Base-by-base conservation (phyloP, 768 basidiomycete species). In the Coprinellus micaceus region DNA sequence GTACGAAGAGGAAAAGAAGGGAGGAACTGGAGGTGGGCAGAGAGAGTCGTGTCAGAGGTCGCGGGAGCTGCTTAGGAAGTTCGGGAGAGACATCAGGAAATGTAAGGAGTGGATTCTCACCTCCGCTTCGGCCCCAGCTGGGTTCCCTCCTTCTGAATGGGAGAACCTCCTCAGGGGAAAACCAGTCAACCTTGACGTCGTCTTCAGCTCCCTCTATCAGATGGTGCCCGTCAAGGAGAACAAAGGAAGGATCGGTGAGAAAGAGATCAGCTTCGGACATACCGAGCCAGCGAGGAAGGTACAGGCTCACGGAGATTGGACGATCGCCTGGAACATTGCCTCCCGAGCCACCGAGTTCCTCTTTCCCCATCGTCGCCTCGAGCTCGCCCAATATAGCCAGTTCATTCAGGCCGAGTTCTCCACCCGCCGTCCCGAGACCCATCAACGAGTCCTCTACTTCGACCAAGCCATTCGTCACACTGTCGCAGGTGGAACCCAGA, bases 391-490 rank as follows among this genome's bases (percentile, higher is more conserved):
- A 0, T 76, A 73, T 36, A 52, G 51, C 0, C 48, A 63, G 3
- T 60, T 67, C 37, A 69, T 74, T 55, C 30, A 58, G 9, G 26
- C 47, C 0, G 40, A 67, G 6, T 73, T 74, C 60, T 24, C 50
- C 1, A 43, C 65, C 6, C 41, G 61, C 12, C 3, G n/a, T 0
- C 13, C n/a, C 0, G 7, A 53, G 0, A 46, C 39, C n/a, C 69
- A 68, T 37, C 7, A 6, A 2, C 22, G 56, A 6, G 55, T 77
- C 61, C 61, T 77, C 54, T 26, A 61, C 1, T 71, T 61, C 53
- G 74, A 78, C 57, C 57, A 60, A 22, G 70, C 69, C 0, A 54
- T 73, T 17, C 50, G 72, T 1, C 62, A 64, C 2, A 17, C 44
- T 2, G 66, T 70, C 21, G 61, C 51, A 24, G 58, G 61, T 3